A percentile compares a stretch with the other conserved stretches of the same genome.
Conservation (phyloP, 140 eudicot genomes). For the Senecio squalidus region DNA sequence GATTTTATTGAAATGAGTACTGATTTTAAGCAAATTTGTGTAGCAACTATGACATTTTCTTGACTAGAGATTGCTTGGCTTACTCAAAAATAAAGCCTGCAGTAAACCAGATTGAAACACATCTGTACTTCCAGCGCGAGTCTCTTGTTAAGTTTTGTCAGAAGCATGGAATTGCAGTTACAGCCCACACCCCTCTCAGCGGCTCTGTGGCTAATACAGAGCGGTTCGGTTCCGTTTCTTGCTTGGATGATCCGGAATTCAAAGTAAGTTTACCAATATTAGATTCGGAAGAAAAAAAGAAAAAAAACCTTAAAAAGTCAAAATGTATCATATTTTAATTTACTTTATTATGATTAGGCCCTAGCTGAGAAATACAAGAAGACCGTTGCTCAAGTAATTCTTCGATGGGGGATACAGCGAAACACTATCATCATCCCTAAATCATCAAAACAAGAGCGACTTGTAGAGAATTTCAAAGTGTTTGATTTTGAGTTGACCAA, state of each 20-base stretch:
- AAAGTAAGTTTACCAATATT: conserved; percentile 51
- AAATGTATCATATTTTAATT: neutral
- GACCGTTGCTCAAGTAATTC: conserved; percentile 71
- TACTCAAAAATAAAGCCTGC: conserved; percentile 89
- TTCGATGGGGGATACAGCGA: conserved; percentile 89
- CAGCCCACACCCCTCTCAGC: conserved; percentile 93
- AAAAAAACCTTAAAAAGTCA: neutral
- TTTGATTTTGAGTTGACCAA: conserved; percentile 71
- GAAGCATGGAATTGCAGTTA: conserved; percentile 68
- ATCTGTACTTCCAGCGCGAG: conserved; percentile 87
- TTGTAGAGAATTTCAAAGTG: conserved; percentile 62
- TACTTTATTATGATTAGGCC: conserved; percentile 32
- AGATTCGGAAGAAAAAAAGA: no score
- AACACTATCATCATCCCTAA: conserved; percentile 79
- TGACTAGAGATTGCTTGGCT: conserved; percentile 80
- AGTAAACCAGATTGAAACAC: conserved; percentile 87
- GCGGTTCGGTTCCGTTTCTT: conserved; percentile 86
- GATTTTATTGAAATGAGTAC: neutral
- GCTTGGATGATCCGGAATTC: conserved; percentile 82
- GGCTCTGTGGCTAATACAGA: conserved; percentile 81
- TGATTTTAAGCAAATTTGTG: conserved; percentile 21
- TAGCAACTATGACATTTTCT: conserved; percentile 91
- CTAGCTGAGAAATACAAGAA: conserved; percentile 74
- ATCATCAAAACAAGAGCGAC: conserved; percentile 70
- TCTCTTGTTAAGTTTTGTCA: conserved; percentile 92